A percentile compares a stretch with the other conserved stretches of the same genome.
Conservation (phyloP, 2,329 filamentous ascomycete genomes). For the Alternaria arborescens region DNA sequence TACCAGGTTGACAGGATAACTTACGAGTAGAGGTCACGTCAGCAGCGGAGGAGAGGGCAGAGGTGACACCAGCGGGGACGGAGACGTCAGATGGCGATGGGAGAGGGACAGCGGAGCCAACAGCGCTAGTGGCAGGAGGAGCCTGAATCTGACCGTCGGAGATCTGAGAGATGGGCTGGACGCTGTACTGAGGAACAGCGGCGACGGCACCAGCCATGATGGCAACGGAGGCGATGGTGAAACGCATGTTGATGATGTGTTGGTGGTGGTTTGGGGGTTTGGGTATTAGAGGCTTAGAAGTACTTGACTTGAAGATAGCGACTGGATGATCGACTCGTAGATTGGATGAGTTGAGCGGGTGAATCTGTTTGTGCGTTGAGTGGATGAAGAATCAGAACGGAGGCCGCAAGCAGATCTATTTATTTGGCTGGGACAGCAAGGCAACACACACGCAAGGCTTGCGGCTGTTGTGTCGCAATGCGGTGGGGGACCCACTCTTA, state of each 20-base stretch:
- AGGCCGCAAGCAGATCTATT: slow-evolving; percentile 17
- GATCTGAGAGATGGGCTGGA: slow-evolving; percentile 50
- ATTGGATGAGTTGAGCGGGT: slow-evolving; percentile 10
- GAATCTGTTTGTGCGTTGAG: slow-evolving; percentile 14
- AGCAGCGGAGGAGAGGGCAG: slow-evolving; percentile 1
- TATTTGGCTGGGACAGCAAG: slow-evolving; percentile 17
- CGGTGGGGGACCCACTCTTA: slow-evolving; percentile 3
- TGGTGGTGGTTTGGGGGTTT: slow-evolving; percentile 2
- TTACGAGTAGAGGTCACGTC: slow-evolving; percentile 16
- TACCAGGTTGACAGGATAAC: background rate
- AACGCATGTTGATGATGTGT: slow-evolving; percentile 43
- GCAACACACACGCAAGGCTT: slow-evolving; percentile 7
- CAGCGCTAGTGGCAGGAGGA: slow-evolving; percentile 31
- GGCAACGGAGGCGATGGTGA: slow-evolving; percentile 38
- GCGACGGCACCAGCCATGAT: slow-evolving; percentile 40
- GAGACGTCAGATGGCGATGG: slow-evolving; percentile 8
- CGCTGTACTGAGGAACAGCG: slow-evolving; percentile 37
- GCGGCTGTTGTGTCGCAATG: slow-evolving; percentile 19
- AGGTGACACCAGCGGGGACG: slow-evolving; percentile 6
- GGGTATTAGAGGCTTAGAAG: slow-evolving; percentile 2
- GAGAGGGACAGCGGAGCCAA: slow-evolving; percentile 11
- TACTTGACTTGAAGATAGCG: slow-evolving; percentile 13
- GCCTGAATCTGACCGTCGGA: slow-evolving; percentile 51
- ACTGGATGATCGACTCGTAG: slow-evolving; percentile 25
- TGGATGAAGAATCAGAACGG: slow-evolving; percentile 18